Conservation (phyloP, 176 grass and related monocot genomes). For the Zoysia japonica region DNA sequence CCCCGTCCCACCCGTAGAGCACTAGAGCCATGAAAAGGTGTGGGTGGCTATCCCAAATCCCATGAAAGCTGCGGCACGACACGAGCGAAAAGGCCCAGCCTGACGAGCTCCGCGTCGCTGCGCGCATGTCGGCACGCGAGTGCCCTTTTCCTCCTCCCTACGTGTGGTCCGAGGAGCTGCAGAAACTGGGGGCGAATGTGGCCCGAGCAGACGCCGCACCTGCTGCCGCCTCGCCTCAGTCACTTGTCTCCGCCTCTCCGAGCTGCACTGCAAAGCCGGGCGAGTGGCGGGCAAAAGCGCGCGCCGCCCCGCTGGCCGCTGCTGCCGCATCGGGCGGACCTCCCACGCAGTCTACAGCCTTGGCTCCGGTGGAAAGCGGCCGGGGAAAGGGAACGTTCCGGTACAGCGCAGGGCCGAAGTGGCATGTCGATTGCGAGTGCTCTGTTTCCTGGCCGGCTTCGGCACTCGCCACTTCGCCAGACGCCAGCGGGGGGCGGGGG, state of each 20-base stretch:
- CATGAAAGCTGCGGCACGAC: constrained; percentile 18
- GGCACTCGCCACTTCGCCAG: no score
- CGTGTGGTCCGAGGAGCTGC: constrained; percentile 21
- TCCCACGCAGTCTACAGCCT: not conserved
- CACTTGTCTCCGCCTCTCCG: not conserved
- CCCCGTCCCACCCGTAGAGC: not conserved
- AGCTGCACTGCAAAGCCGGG: constrained; percentile 10
- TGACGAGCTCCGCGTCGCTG: not conserved
- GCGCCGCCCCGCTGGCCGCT: not conserved
- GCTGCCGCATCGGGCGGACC: constrained; percentile 21
- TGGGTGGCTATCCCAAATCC: not conserved
- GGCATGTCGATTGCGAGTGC: no score
- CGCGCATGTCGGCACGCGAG: constrained; percentile 35
- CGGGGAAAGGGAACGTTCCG: not conserved
- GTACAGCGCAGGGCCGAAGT: not conserved
- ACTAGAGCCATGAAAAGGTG: not conserved
- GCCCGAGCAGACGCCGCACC: not conserved
- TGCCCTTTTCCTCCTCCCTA: not conserved
- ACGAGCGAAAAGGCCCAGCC: constrained; percentile 2
- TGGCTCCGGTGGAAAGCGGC: not conserved
- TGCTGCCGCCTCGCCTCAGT: not conserved
- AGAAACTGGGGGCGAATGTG: not conserved
- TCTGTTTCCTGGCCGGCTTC: no score
- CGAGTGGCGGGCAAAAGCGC: constrained; percentile 35
- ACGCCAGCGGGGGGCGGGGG: no score